phyloP scores from a whole-genome alignment of 1,284 basidiomycete species.

The Cutaneotrichosporon sp. region DNA sequence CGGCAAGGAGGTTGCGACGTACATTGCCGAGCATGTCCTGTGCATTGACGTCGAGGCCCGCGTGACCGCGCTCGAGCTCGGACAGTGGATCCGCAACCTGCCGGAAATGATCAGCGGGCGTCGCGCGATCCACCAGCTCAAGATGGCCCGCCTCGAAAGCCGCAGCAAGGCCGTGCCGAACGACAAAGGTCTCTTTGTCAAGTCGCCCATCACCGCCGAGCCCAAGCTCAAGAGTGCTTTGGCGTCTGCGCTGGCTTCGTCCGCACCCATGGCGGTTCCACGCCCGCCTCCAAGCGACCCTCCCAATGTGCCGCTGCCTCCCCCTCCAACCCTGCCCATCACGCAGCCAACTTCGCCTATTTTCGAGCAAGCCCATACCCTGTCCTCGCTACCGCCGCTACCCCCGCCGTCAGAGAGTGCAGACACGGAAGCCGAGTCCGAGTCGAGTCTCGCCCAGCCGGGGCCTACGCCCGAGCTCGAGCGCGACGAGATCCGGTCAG shows the following conservation, averaged over 20 bases:
- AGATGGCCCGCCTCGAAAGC: conserved; percentile 32
- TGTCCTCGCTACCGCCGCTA: conserved; percentile 12
- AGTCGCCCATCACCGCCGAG: conserved; percentile 32
- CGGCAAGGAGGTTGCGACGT: conserved; percentile 76
- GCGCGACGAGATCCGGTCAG: conserved; percentile 19
- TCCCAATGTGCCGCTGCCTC: neutral
- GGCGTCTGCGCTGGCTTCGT: conserved; percentile 27
- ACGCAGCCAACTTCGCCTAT: neutral
- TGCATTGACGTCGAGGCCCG: conserved; percentile 61
- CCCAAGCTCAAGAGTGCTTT: conserved; percentile 29
- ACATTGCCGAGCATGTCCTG: conserved; percentile 79
- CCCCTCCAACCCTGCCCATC: neutral
- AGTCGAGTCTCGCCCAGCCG: conserved; percentile 1
- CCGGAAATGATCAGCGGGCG: conserved; percentile 61
- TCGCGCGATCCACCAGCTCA: conserved; percentile 39
- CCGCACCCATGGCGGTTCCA: neutral
- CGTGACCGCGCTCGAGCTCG: conserved; percentile 76
- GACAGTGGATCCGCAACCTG: conserved; percentile 75
- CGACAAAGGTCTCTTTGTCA: conserved; percentile 39
- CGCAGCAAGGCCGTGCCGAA: conserved; percentile 19
- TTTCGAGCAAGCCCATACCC: neutral
- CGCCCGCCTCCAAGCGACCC: neutral
- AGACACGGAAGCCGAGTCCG: too few relatives aligned
- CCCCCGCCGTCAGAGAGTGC: too few relatives aligned
- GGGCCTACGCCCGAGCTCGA: conserved; percentile 15